A percentile compares a stretch with the other conserved stretches of the same genome.
phyloP scores from a whole-genome alignment of 495 filamentous ascomycete species.

The Hypoxylon perforatum region DNA sequence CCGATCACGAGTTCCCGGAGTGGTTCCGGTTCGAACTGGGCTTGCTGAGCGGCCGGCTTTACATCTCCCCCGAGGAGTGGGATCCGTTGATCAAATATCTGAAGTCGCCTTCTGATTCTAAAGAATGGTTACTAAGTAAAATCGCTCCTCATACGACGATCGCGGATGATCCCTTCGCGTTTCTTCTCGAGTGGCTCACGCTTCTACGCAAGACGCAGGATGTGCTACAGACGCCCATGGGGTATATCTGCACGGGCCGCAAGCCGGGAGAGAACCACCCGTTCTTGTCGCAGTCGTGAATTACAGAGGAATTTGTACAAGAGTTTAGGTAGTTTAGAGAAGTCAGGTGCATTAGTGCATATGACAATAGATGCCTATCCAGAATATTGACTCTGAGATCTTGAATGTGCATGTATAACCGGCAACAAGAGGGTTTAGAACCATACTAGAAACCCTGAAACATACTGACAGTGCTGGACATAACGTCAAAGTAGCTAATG shows the following conservation, averaged over 20 bases:
- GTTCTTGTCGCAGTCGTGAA: conserved; percentile 41
- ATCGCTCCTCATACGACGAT: conserved; percentile 33
- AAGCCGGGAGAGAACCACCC: conserved; percentile 50
- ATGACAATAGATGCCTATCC: not conserved
- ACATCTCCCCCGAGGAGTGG: conserved; percentile 60
- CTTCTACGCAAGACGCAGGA: conserved; percentile 63
- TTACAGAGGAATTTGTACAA: not conserved
- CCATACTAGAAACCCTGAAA: too few relatives aligned
- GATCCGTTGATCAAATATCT: conserved; percentile 6
- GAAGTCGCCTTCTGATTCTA: conserved; percentile 2
- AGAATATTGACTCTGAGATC: too few relatives aligned
- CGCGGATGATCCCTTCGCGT: conserved; percentile 47
- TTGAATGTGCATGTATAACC: too few relatives aligned
- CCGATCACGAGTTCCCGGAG: conserved; percentile 46
- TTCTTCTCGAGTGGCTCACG: conserved; percentile 64
- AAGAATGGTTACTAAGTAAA: too few relatives aligned
- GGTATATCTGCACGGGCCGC: conserved; percentile 61
- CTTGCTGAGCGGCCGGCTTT: conserved; percentile 66
- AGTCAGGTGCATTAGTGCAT: not conserved
- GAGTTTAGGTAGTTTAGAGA: too few relatives aligned
- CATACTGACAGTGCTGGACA: too few relatives aligned
- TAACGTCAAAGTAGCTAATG: too few relatives aligned
- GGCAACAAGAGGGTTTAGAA: too few relatives aligned
- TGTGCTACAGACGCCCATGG: conserved; percentile 66
- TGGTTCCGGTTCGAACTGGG: conserved; percentile 66